Conservation (phyloP, 2,329 filamentous ascomycete species). For the Fusarium dlaminii region DNA sequence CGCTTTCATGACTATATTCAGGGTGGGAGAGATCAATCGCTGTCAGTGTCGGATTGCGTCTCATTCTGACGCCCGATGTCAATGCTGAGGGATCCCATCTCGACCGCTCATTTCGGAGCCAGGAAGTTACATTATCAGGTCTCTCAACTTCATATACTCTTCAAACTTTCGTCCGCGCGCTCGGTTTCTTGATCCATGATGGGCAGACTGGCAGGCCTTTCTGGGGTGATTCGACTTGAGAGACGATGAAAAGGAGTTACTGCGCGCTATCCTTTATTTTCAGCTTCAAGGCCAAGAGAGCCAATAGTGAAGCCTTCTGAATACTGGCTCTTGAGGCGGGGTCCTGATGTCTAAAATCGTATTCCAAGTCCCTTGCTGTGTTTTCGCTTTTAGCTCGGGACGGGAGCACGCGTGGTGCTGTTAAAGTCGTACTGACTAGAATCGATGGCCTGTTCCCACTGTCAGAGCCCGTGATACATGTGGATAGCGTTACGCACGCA, state of each 20-base stretch:
- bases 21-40: neutral
- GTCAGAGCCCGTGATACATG: too few species aligned
- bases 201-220: rapidly evolving
- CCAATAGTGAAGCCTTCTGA: neutral
- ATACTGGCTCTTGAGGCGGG: neutral
- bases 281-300: neutral
- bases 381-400: neutral
- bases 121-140: neutral
- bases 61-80: neutral
- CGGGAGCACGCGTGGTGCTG: too few species aligned
- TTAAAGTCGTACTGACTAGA: too few species aligned
- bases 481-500: too few species aligned
- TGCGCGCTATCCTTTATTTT: neutral
- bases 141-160: neutral
- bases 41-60: neutral
- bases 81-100: neutral
- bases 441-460: too few species aligned
- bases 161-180: neutral
- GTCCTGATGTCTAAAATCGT: neutral
- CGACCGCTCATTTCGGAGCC: neutral
- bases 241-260: neutral
- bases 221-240: neutral
- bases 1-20: neutral
- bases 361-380: neutral
- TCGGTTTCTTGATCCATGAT: neutral